Evolutionary conservation across 768 basidiomycete species (phyloP), one percentile per base, ranked within the genome.

Genomic region (Lyophyllum semitale): DNA sequence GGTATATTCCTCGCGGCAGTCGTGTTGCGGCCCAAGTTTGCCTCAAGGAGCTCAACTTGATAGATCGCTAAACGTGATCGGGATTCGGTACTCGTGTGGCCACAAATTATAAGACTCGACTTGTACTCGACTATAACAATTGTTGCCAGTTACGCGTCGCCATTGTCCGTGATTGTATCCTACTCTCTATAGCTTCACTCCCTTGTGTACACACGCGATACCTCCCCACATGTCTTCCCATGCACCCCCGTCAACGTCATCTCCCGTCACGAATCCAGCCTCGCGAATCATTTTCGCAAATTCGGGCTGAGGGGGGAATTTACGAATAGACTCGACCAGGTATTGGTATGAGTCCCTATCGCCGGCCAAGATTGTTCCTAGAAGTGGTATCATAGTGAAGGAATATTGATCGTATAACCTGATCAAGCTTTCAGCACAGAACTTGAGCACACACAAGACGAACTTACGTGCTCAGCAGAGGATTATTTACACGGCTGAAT

Each of bases 301-400:
- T 53, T 91, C 87, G 8, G 82, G 75, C 69, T 97, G 95, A 11
- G 84, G 78, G 25, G 95, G 95, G 77, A 98, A 98, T 62, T 84
- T 85, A 38, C 94, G 89, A 63, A 99, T 98, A 11, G 95, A 97
- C 71, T 99, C 97, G 40, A 98, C 93, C 41, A 99, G 82, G 70
- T 99, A 98, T 69, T 98, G 95, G 71, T 99, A 99, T 6, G 95
- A 96, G 20, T 85, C 89, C 20, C 96, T 82, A 72, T 99, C 96
- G 0, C 91, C 91, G 9, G 95, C 92, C n/a, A 99, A 76, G 61
- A 99, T 91, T 18, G 94, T 96, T n/a, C 97, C 97, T 43, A 99
- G 74, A 18, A 96, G 77, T 2, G 97, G 97, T 66, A 99, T 97
- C 57, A 98, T 82, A 0, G 90, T 85, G 80, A 99, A 99, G 0